Percentiles rank a stretch among this genome's conserved stretches.
Evolutionary conservation across 2,329 filamentous ascomycete genomes (phyloP).

Genomic region (Berkeleyomyces basicola): DNA sequence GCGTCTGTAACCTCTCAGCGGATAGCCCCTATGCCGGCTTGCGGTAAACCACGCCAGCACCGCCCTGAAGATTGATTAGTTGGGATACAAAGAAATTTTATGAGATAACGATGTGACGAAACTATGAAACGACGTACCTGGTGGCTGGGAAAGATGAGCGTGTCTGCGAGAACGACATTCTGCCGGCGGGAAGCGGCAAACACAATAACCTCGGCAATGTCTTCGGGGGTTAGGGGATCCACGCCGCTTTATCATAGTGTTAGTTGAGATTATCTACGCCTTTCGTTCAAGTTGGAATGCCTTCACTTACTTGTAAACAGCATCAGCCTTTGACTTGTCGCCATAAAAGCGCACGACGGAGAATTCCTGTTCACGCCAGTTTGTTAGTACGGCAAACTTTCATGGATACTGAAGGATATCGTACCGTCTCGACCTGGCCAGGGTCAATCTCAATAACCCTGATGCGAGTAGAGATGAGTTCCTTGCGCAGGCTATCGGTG

Average conservation of each 20-base stretch:
- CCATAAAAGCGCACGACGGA: conserved; percentile 76
- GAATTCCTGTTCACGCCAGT: conserved; percentile 45
- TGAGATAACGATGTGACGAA: background rate
- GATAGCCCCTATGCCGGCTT: conserved; percentile 13
- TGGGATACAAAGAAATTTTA: background rate
- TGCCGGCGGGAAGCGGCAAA: conserved; percentile 71
- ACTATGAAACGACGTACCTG: conserved; percentile 41
- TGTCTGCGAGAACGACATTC: conserved; percentile 83
- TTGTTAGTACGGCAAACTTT: background rate
- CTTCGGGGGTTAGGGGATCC: conserved; percentile 73
- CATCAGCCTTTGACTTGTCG: conserved; percentile 76
- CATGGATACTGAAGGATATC: conserved; percentile 14
- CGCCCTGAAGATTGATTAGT: conserved; percentile 17
- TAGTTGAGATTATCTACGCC: conserved; percentile 1
- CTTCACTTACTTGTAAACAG: conserved; percentile 60
- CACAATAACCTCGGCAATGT: conserved; percentile 81
- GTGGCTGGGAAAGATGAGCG: conserved; percentile 73
- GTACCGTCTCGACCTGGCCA: conserved; percentile 75
- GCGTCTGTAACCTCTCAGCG: too few relatives aligned
- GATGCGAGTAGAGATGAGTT: conserved; percentile 66
- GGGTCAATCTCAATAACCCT: conserved; percentile 80
- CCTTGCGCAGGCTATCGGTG: conserved; percentile 65
- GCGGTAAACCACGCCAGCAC: conserved; percentile 20
- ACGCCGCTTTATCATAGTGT: conserved; percentile 35
- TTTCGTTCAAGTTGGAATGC: conserved; percentile 1